Percentiles rank a stretch among this genome's conserved stretches.
phyloP scores from a whole-genome alignment of 2,329 filamentous ascomycete species.

The Talaromyces piceae region DNA sequence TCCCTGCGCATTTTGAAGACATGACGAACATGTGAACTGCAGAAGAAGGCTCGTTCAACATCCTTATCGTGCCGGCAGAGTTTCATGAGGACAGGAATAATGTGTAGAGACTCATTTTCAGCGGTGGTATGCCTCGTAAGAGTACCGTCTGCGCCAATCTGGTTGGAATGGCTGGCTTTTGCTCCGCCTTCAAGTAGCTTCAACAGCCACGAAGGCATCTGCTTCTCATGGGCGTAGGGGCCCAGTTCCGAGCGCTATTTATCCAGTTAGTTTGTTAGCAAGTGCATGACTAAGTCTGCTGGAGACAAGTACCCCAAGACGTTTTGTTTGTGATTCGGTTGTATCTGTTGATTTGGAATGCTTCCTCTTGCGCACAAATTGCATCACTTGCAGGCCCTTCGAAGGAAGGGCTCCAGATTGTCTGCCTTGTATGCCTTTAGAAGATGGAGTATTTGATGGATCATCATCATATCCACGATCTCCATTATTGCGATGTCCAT shows the following conservation, averaged over 20 bases:
- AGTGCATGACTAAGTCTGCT: neutral
- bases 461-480: neutral
- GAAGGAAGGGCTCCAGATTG: neutral
- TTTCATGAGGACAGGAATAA: conserved; percentile 56
- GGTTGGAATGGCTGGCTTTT: conserved; percentile 49
- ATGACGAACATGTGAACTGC: conserved; percentile 66
- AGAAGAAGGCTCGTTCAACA: conserved; percentile 69
- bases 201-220: conserved; percentile 65
- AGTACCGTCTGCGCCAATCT: conserved; percentile 37
- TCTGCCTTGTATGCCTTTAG: neutral
- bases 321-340: conserved; percentile 16
- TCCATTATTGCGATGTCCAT: neutral
- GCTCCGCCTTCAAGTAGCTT: conserved; percentile 55
- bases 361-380: neutral
- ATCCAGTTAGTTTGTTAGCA: conserved; percentile 13
- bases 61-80: conserved; percentile 57
- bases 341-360: neutral
- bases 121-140: conserved; percentile 35
- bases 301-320: conserved; percentile 22
- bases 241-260: conserved; percentile 56
- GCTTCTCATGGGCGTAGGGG: conserved; percentile 62
- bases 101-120: conserved; percentile 44
- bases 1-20: conserved; percentile 75
- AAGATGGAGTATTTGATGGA: neutral
- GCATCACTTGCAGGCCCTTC: neutral